Evolutionary conservation across 768 basidiomycete genomes (phyloP).

Genomic region (Pulveroboletus ravenelii): DNA sequence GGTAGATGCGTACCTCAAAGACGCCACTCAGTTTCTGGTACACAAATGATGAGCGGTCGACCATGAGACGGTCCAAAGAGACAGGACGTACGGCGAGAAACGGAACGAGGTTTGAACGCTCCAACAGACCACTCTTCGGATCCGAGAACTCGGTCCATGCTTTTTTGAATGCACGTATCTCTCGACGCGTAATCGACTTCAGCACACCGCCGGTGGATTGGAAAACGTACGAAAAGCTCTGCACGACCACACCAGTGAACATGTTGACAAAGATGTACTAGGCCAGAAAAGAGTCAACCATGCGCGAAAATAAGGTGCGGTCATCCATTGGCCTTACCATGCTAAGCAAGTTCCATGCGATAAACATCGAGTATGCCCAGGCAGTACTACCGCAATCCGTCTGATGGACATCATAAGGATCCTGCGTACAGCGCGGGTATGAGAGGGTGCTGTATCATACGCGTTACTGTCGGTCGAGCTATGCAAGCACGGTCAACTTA

Average conservation of each 20-base stretch:
- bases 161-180: conserved; percentile 94
- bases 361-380: conserved; percentile 86
- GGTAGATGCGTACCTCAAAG: conserved; percentile 87
- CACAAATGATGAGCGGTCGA: neutral
- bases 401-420: conserved; percentile 39
- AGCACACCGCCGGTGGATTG: conserved; percentile 73
- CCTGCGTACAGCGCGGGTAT: conserved; percentile 78
- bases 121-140: conserved; percentile 72
- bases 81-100: conserved; percentile 72
- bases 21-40: conserved; percentile 74
- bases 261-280: conserved; percentile 96
- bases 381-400: conserved; percentile 84
- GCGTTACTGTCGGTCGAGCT: neutral
- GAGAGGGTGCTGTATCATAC: conserved; percentile 51
- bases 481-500: conserved; percentile 26
- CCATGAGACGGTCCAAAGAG: neutral
- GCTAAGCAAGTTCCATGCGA: conserved; percentile 91
- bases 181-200: conserved; percentile 77
- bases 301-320: conserved; percentile 14
- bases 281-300: neutral
- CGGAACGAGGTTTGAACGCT: conserved; percentile 60
- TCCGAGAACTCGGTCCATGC: conserved; percentile 86
- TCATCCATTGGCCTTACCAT: conserved; percentile 53
- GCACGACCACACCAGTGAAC: conserved; percentile 95
- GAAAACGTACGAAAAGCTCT: conserved; percentile 95